Evolutionary conservation across 768 basidiomycete genomes (phyloP).

Genomic region (Amyloporia xantha): DNA sequence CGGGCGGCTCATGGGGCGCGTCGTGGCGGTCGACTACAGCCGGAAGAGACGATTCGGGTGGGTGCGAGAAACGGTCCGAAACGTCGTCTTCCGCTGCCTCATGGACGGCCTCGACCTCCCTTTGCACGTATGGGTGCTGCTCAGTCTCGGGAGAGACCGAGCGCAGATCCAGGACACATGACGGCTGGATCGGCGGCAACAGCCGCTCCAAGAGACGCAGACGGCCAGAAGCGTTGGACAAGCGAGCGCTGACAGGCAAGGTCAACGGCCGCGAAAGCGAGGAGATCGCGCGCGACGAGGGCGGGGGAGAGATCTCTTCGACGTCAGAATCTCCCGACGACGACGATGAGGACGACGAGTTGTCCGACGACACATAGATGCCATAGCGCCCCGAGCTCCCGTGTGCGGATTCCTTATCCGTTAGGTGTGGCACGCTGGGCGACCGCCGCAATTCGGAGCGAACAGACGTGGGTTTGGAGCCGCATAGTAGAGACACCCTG

Average conservation of each 20-base stretch:
- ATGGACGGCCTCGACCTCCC: background rate
- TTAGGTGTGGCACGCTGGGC: background rate
- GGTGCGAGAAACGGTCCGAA: background rate
- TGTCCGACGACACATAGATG: conserved; percentile 32
- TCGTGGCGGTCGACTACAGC: background rate
- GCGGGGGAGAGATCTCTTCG: conserved; percentile 17
- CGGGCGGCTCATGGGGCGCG: background rate
- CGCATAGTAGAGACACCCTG: conserved; percentile 49
- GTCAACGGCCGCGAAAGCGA: background rate
- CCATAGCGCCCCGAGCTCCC: conserved; percentile 58
- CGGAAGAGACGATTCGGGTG: background rate
- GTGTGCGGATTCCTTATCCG: conserved; percentile 16
- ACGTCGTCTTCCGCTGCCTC: background rate
- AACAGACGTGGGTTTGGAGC: conserved; percentile 5
- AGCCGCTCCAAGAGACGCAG: conserved; percentile 16
- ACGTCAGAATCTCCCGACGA: conserved; percentile 30
- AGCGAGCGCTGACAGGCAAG: background rate
- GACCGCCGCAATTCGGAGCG: background rate
- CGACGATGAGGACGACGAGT: conserved; percentile 38
- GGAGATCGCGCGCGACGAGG: background rate
- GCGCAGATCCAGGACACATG: background rate
- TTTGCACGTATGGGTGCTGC: background rate
- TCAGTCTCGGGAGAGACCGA: background rate
- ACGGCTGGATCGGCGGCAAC: conserved; percentile 15
- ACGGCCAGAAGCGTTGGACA: conserved; percentile 2